Percentiles rank a stretch among this genome's conserved stretches.
phyloP scores from a whole-genome alignment of 2,329 filamentous ascomycete genomes.

The Venturia nashicola region DNA sequence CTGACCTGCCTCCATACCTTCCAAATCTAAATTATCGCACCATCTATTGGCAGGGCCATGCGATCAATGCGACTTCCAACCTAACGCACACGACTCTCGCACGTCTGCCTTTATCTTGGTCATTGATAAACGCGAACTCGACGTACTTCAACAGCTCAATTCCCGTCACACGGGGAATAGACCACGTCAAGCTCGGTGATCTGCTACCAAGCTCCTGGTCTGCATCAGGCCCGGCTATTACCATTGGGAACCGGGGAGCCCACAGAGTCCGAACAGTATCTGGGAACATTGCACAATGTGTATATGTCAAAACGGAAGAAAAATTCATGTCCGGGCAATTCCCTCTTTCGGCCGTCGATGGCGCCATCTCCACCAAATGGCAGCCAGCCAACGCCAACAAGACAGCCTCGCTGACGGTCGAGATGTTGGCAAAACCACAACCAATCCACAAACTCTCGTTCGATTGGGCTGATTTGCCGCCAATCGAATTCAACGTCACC shows the following conservation, averaged over 20 bases:
- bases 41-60: constrained; percentile 55
- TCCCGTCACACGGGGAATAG: constrained; percentile 33
- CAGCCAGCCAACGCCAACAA: constrained; percentile 42
- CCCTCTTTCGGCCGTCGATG: constrained; percentile 54
- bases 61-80: constrained; percentile 49
- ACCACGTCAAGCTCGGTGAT: not conserved
- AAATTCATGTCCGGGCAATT: constrained; percentile 53
- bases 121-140: constrained; percentile 40
- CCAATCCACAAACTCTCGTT: constrained; percentile 40
- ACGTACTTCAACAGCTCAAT: constrained; percentile 43
- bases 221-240: constrained; percentile 35
- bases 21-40: constrained; percentile 47
- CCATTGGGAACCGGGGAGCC: constrained; percentile 46
- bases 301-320: constrained; percentile 35
- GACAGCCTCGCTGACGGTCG: constrained; percentile 44
- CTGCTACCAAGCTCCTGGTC: constrained; percentile 32
- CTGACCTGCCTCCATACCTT: constrained; percentile 54
- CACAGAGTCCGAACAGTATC: constrained; percentile 40
- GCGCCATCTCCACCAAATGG: constrained; percentile 54
- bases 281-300: constrained; percentile 55
- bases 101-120: constrained; percentile 30
- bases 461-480: constrained; percentile 48
- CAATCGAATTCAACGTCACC: constrained; percentile 39
- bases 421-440: constrained; percentile 27
- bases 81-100: constrained; percentile 51